phyloP scores from a whole-genome alignment of 257 asterid species.

The Solanum microdontum region DNA sequence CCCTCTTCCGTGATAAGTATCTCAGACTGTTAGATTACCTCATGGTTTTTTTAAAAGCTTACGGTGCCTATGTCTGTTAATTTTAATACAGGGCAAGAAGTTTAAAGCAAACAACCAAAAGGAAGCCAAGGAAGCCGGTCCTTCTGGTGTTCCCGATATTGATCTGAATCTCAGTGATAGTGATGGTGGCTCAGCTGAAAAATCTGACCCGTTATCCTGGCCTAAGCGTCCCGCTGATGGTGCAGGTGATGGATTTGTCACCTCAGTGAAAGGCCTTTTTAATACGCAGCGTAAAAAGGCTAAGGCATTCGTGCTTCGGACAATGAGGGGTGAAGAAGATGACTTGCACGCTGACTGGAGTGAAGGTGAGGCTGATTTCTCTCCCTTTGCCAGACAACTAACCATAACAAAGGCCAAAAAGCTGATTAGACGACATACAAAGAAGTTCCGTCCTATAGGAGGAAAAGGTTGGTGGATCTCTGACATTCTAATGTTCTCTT shows the following conservation, averaged over 20 bases:
- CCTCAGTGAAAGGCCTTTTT: slow-evolving; percentile 89
- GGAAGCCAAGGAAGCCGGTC: slow-evolving; percentile 29
- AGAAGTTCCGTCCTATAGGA: slow-evolving; percentile 73
- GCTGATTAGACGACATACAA: slow-evolving; percentile 81
- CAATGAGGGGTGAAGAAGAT: slow-evolving; percentile 97
- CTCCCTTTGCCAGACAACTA: slow-evolving; percentile 86
- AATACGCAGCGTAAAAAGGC: slow-evolving; percentile 89
- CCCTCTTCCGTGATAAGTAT: neutral
- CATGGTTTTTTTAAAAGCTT: neutral
- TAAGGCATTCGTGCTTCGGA: slow-evolving; percentile 86
- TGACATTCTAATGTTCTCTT: neutral
- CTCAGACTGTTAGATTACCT: neutral
- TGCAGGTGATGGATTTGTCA: slow-evolving; percentile 96
- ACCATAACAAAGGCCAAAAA: slow-evolving; percentile 81
- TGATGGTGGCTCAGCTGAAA: slow-evolving; percentile 84
- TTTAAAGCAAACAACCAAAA: slow-evolving; percentile 54
- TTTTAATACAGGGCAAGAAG: slow-evolving; percentile 71
- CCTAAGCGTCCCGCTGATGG: slow-evolving; percentile 86
- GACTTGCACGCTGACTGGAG: slow-evolving; percentile 88
- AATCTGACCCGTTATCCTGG: slow-evolving; percentile 55
- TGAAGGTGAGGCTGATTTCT: slow-evolving; percentile 95
- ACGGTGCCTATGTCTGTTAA: neutral
- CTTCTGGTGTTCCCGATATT: slow-evolving; percentile 40
- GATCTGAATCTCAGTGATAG: slow-evolving; percentile 84
- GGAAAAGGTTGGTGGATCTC: slow-evolving; percentile 58